A percentile compares a stretch with the other conserved stretches of the same genome.
phyloP scores from a whole-genome alignment of 352 stramenopile species.

The Pythium chondricola region DNA sequence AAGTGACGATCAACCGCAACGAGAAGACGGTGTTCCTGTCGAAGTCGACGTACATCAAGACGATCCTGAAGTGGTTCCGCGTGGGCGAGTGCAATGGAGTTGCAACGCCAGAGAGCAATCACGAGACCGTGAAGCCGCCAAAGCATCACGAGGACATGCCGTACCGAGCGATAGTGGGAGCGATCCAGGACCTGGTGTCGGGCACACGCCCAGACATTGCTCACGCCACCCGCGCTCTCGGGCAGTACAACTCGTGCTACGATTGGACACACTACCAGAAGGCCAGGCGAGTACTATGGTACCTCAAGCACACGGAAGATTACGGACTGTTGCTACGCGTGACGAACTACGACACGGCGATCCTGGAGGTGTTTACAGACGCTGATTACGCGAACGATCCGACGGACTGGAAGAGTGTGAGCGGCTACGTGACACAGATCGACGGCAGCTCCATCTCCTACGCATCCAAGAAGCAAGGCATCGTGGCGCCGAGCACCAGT shows the following conservation, averaged over 20 bases:
- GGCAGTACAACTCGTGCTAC: constrained; percentile 7
- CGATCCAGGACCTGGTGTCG: constrained; percentile 9
- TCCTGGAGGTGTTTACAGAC: constrained; percentile 12
- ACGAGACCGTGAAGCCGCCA: not conserved
- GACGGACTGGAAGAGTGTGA: constrained; percentile 14
- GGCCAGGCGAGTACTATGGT: constrained; percentile 9
- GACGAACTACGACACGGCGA: not conserved
- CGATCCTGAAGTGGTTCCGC: constrained; percentile 1
- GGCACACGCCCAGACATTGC: constrained; percentile 20
- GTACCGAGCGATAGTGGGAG: constrained; percentile 5
- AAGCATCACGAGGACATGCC: not conserved
- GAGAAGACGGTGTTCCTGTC: not conserved
- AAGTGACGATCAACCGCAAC: not conserved
- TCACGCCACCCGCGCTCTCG: constrained; percentile 6
- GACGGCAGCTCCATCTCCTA: constrained; percentile 20
- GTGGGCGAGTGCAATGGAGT: constrained; percentile 3
- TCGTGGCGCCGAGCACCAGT: constrained; percentile 24
- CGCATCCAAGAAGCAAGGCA: constrained; percentile 20
- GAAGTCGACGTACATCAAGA: not conserved
- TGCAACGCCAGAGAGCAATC: not conserved
- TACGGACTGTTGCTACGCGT: not conserved
- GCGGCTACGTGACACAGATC: constrained; percentile 18
- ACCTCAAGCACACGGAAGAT: constrained; percentile 1
- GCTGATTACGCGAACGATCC: constrained; percentile 22
- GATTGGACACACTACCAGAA: not conserved